Base-by-base conservation (phyloP, 495 filamentous ascomycete species). In the Penicillium psychrofluorescens region DNA sequence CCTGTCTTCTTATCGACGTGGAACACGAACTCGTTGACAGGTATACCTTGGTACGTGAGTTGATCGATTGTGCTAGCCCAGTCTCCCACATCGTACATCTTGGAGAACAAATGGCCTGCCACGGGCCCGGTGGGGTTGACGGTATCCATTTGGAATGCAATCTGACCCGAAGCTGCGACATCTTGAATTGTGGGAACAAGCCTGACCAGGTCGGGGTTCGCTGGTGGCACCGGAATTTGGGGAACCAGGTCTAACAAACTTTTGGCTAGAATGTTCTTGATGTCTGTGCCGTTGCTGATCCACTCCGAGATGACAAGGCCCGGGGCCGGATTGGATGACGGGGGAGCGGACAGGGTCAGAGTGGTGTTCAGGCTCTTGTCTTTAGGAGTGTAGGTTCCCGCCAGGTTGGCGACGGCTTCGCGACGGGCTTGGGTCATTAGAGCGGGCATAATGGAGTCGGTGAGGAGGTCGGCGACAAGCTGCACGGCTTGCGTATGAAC, bases 241-340 rank as follows among this genome's bases (percentile, higher is more conserved):
- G 44, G 15, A 28, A 39, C 15, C 7, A 34, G 2, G 34, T 35
- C 22, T 14, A 36, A 22, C 6, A 66, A 51, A 0, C 56, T 53
- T 11, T 59, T 44, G 40, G 56, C 51, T 15, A 68, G 41, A 39
- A 74, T 54, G 40, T 71, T 58, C 5, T 32, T 46, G 16, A 47
- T 27, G 29, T 51, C 49, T n/a, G 69, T 75, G 16, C 71, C 63
- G 49, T 79, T 76, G 54, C 63, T 70, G 35, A 76, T 59, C 71
- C 72, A 79, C 16, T 55, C 43, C 1, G 55, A 48, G 15, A 80
- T 56, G 9, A 58, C 53, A 1, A 79, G 58, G 0, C 73, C 76
- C 0, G 71, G 68, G 2, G 37, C 15, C 6, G 44, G 37, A 8
- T 56, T 55, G 13, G 40, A 40, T n/a, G 60, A 57, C 14, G 55